Evolutionary conservation across 1,139 yeast species (phyloP).

Genomic region (Scheffersomyces titani): DNA sequence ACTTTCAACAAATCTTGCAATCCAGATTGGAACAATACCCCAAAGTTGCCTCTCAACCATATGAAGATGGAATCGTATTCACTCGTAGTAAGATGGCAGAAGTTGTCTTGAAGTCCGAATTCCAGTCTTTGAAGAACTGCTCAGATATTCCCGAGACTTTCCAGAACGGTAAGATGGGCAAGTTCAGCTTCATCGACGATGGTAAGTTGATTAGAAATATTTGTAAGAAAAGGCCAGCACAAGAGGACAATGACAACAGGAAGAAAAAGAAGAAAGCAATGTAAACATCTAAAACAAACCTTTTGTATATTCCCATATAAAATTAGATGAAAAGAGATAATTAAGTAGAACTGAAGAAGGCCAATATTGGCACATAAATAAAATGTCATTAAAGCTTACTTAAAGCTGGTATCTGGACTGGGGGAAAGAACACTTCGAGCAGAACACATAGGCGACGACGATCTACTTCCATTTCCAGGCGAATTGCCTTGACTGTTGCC

Average conservation of each 20-base stretch:
- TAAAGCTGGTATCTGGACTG: neutral
- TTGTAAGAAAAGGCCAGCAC: slow-evolving; percentile 48
- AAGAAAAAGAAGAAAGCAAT: slow-evolving; percentile 5
- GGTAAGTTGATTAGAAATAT: slow-evolving; percentile 58
- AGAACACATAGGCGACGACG: neutral
- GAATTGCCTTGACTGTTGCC: neutral
- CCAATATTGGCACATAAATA: neutral
- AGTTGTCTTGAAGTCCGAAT: slow-evolving; percentile 57
- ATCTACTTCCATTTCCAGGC: neutral
- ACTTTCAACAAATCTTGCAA: slow-evolving; percentile 33
- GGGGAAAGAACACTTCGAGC: neutral
- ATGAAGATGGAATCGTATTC: slow-evolving; percentile 10
- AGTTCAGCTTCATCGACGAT: slow-evolving; percentile 52
- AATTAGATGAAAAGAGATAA: neutral
- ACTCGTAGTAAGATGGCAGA: slow-evolving; percentile 46
- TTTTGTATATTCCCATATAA: neutral
- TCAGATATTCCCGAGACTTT: slow-evolving; percentile 32
- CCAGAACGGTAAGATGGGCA: slow-evolving; percentile 15
- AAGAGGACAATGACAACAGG: slow-evolving; percentile 14
- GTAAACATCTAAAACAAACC: neutral
- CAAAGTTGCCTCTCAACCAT: slow-evolving; percentile 24
- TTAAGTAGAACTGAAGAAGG: neutral
- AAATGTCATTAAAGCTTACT: neutral
- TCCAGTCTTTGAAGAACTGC: slow-evolving; percentile 47
- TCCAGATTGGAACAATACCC: slow-evolving; percentile 46